These are phyloP conservation scores for Botryotinia convoluta DNA, from an alignment of 2,329 filamentous ascomycete species.

Conservation along the genomic window DNA sequence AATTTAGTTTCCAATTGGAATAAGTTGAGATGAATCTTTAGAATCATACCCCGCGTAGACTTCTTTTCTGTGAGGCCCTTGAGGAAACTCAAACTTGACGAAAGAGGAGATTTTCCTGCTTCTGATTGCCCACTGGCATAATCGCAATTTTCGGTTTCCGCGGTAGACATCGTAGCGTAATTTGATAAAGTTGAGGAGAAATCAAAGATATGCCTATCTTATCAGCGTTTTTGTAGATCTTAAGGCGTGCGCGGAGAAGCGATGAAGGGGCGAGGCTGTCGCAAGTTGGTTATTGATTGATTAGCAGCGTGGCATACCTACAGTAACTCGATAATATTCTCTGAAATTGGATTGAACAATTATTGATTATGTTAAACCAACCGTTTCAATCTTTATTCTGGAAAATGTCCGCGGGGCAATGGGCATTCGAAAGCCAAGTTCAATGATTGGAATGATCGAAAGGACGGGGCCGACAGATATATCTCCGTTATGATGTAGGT, in stretches of 20 bases:
- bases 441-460: background rate
- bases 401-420: background rate
- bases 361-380: background rate
- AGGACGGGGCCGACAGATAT: background rate
- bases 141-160: constrained; percentile 32
- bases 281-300: background rate
- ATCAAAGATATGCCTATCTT: background rate
- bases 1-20: constrained; percentile 17
- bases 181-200: background rate
- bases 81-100: constrained; percentile 59
- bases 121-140: constrained; percentile 38
- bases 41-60: constrained; percentile 64
- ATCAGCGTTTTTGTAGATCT: background rate
- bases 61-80: constrained; percentile 71
- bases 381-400: background rate
- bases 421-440: background rate
- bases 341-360: background rate
- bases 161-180: constrained; percentile 31
- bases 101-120: constrained; percentile 36
- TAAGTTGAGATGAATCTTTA: constrained; percentile 1
- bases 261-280: constrained; percentile 2
- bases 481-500: background rate
- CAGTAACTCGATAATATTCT: background rate
- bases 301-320: background rate
- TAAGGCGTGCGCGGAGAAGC: background rate